These are phyloP conservation scores for Termitomyces heimii DNA, from an alignment of 768 basidiomycete species.

Conservation along the genomic window DNA sequence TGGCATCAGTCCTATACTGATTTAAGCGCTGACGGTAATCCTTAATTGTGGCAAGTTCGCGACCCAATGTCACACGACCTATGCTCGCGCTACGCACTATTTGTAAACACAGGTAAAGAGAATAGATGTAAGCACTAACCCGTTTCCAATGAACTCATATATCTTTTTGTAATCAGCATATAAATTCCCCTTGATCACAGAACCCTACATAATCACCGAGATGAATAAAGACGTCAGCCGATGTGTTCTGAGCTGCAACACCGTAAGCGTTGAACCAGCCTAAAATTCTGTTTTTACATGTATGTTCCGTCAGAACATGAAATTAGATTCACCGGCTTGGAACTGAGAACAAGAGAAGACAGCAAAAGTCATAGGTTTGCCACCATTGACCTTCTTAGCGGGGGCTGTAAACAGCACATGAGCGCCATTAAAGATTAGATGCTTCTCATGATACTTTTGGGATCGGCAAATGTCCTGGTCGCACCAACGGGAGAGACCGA, in stretches of 20 bases:
- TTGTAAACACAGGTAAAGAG: neutral
- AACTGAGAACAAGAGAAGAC: slow-evolving; percentile 56
- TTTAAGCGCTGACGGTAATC: slow-evolving; percentile 48
- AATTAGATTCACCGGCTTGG: slow-evolving; percentile 32
- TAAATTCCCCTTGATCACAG: neutral
- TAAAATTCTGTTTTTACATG: neutral
- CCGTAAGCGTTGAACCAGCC: slow-evolving; percentile 50
- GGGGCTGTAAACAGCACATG: slow-evolving; percentile 20
- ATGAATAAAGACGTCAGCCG: slow-evolving; percentile 49
- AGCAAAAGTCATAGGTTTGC: slow-evolving; percentile 45
- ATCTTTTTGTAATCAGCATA: neutral
- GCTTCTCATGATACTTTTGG: neutral
- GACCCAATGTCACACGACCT: slow-evolving; percentile 42
- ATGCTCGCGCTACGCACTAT: slow-evolving; percentile 14
- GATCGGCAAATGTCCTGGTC: slow-evolving; percentile 33
- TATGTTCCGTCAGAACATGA: neutral
- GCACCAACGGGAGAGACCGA: slow-evolving; percentile 40
- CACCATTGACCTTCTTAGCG: slow-evolving; percentile 42
- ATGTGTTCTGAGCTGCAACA: slow-evolving; percentile 35
- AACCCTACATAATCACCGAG: slow-evolving; percentile 43
- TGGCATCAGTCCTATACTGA: slow-evolving; percentile 48
- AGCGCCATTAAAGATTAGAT: neutral
- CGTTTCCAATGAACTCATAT: neutral
- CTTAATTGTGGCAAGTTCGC: slow-evolving; percentile 49
- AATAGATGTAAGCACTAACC: neutral